Conservation (phyloP, 1,284 basidiomycete genomes). For the Tilletiopsis washingtonensis region DNA sequence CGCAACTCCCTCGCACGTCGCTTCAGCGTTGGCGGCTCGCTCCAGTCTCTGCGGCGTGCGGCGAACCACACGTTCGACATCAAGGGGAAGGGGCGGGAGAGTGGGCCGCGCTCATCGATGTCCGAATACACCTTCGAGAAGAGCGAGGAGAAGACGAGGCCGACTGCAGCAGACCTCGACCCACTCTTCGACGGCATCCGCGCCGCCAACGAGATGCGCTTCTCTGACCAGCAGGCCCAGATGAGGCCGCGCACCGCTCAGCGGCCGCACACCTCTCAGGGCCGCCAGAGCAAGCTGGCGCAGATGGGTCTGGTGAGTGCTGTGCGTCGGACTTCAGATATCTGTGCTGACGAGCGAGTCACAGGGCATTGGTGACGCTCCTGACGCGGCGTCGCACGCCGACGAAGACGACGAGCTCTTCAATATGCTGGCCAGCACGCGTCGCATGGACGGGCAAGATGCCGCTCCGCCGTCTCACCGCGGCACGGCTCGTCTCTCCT, state of each 20-base stretch:
- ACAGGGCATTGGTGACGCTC: too few relatives aligned
- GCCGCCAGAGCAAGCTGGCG: neutral
- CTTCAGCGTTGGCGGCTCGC: slow-evolving; percentile 5
- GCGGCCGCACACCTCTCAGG: neutral
- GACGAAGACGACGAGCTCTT: slow-evolving; percentile 4
- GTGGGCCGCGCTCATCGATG: neutral
- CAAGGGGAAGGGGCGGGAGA: slow-evolving; percentile 3
- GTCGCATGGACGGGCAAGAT: slow-evolving; percentile 4
- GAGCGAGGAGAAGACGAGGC: too few relatives aligned
- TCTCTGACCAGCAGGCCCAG: slow-evolving; percentile 3
- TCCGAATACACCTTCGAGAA: too few relatives aligned
- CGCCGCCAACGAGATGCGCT: neutral
- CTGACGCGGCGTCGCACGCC: too few relatives aligned
- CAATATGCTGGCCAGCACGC: neutral
- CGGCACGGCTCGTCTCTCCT: neutral
- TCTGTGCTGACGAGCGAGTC: neutral
- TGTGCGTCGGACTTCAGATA: too few relatives aligned
- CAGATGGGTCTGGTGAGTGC: slow-evolving; percentile 1
- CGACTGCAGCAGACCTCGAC: neutral
- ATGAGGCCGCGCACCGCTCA: neutral
- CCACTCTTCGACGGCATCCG: neutral
- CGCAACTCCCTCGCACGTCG: slow-evolving; percentile 9
- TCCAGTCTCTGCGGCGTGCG: slow-evolving; percentile 15
- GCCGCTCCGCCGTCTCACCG: neutral
- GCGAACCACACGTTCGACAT: slow-evolving; percentile 7